Percentiles rank a stretch among this genome's conserved stretches.
Conservation (phyloP, 495 filamentous ascomycete species). For the Neurospora tetrasperma region DNA sequence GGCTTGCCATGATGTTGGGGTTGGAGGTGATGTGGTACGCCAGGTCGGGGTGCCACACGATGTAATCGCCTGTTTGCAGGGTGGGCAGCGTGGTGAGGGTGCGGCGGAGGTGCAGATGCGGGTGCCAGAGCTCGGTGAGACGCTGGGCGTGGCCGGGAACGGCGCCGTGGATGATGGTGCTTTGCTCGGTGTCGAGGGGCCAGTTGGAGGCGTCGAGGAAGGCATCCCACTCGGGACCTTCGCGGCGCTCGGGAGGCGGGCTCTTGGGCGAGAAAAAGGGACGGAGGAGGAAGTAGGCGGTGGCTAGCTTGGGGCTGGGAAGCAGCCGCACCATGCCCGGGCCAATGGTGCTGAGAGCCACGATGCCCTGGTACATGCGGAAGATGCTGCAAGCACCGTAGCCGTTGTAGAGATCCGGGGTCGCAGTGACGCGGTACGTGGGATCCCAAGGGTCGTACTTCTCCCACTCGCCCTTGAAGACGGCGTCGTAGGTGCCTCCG, state of each 20-base stretch:
- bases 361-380: constrained; percentile 82
- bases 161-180: constrained; percentile 64
- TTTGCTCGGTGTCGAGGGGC: constrained; percentile 36
- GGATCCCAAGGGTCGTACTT: constrained; percentile 79
- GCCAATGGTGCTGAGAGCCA: constrained; percentile 68
- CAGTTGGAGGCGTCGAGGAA: constrained; percentile 53
- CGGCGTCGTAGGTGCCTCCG: constrained; percentile 59
- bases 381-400: constrained; percentile 79
- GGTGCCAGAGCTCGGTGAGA: constrained; percentile 64
- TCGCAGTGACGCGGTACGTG: constrained; percentile 58
- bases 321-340: constrained; percentile 80
- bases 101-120: constrained; percentile 61
- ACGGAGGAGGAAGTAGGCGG: constrained; percentile 77
- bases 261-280: constrained; percentile 66
- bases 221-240: constrained; percentile 28
- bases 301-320: constrained; percentile 68
- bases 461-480: constrained; percentile 77
- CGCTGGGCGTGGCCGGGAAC: constrained; percentile 74
- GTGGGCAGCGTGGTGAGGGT: constrained; percentile 72
- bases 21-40: constrained; percentile 38
- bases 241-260: constrained; percentile 26
- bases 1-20: constrained; percentile 28
- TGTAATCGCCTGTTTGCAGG: constrained; percentile 77
- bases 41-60: constrained; percentile 83
- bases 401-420: constrained; percentile 77